phyloP scores from a whole-genome alignment of 192 early-diverging fungal species.

The Entomortierella chlamydospora region DNA sequence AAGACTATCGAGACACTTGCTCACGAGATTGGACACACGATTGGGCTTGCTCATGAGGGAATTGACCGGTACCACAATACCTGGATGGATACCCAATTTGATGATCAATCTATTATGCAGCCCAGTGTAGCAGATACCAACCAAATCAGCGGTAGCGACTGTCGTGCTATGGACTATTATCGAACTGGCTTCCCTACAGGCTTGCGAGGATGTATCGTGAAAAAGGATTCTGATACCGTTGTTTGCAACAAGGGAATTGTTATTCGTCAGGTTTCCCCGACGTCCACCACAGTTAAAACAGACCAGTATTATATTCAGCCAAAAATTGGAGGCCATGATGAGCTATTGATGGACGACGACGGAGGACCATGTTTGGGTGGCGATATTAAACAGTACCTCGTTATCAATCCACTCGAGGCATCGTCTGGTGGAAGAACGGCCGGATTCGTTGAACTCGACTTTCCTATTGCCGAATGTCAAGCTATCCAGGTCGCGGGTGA shows the following conservation, averaged over 20 bases:
- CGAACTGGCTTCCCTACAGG: neutral
- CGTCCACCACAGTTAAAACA: neutral
- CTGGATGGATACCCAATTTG: neutral
- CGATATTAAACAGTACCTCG: conserved; percentile 1
- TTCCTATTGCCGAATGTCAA: conserved; percentile 1
- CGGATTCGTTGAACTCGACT: neutral
- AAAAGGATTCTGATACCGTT: neutral
- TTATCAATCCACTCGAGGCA: neutral
- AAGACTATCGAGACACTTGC: no score
- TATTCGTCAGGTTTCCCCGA: neutral
- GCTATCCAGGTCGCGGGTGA: conserved; percentile 4
- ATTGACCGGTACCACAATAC: neutral
- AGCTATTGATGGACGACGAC: neutral
- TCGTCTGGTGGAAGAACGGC: neutral
- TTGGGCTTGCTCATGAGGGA: neutral
- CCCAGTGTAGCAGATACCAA: neutral
- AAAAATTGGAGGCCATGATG: no score
- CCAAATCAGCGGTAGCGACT: neutral
- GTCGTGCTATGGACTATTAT: conserved; percentile 1
- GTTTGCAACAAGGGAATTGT: neutral
- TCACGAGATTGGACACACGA: neutral
- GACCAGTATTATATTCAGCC: neutral
- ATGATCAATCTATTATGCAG: neutral
- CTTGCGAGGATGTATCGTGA: neutral
- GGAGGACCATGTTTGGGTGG: neutral